phyloP scores from a whole-genome alignment of 1,284 basidiomycete genomes.

The Sanghuangporus weigelae region DNA sequence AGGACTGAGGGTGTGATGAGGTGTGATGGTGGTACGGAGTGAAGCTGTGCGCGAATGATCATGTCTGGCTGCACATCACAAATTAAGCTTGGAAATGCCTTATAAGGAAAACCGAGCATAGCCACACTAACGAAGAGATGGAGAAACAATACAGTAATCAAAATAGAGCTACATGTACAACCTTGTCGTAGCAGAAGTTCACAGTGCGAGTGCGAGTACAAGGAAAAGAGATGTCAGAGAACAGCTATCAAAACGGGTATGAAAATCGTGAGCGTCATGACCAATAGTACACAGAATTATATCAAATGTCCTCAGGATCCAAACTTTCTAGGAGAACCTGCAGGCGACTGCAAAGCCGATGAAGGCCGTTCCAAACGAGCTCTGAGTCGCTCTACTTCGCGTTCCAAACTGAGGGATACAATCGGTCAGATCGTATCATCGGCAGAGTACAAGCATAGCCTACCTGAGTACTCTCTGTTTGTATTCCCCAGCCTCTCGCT shows the following conservation, averaged over 20 bases:
- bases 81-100: background rate
- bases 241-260: background rate
- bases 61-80: background rate
- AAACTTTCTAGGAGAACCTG: slow-evolving; percentile 29
- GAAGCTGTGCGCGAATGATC: background rate
- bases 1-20: background rate
- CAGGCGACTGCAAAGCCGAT: slow-evolving; percentile 28
- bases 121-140: background rate
- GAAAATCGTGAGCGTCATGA: slow-evolving; percentile 6
- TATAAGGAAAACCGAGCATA: background rate
- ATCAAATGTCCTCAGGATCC: slow-evolving; percentile 22
- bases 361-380: slow-evolving; percentile 51
- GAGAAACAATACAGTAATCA: background rate
- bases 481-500: slow-evolving; percentile 68
- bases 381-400: slow-evolving; percentile 66
- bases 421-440: slow-evolving; percentile 10
- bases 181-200: background rate
- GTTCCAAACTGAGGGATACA: slow-evolving; percentile 48
- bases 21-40: background rate
- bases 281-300: background rate
- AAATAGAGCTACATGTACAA: slow-evolving; percentile 11
- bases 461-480: slow-evolving; percentile 68
- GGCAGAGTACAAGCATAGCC: slow-evolving; percentile 23
- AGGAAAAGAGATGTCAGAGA: background rate
- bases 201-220: slow-evolving; percentile 1